A percentile compares a stretch with the other conserved stretches of the same genome.
Conservation (phyloP, 177 flowering plant genomes). For the Tripterygium wilfordii region DNA sequence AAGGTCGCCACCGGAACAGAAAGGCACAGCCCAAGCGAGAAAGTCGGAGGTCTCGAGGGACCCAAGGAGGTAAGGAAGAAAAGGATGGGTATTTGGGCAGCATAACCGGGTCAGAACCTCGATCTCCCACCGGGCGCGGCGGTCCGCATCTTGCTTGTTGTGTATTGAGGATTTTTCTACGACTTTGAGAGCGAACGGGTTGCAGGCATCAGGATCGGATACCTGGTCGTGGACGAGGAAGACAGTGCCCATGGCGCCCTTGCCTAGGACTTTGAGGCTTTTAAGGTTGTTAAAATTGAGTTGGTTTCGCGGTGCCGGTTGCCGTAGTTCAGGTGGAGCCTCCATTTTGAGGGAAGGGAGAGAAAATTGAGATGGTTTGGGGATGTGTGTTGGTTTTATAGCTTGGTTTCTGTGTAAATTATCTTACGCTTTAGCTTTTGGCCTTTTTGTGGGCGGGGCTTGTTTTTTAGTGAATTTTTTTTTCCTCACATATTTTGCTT, state of each 20-base stretch:
- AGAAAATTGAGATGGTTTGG: no score
- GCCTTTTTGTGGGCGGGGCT: conserved; percentile 5
- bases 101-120: conserved; percentile 50
- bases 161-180: conserved; percentile 48
- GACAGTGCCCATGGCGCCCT: conserved; percentile 95
- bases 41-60: conserved; percentile 43
- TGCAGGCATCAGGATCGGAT: conserved; percentile 28
- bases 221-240: conserved; percentile 55
- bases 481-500: no score
- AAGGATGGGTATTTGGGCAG: conserved; percentile 37
- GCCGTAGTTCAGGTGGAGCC: neutral
- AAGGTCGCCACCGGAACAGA: conserved; percentile 87
- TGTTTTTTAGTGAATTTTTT: conserved; percentile 3
- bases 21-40: conserved; percentile 78
- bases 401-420: no score
- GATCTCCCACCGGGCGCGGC: conserved; percentile 89
- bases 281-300: conserved; percentile 42
- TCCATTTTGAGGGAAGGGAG: conserved; percentile 13
- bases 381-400: conserved; percentile 7
- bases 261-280: conserved; percentile 64
- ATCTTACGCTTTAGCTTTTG: conserved; percentile 9
- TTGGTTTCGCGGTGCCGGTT: conserved; percentile 3
- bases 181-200: conserved; percentile 87
- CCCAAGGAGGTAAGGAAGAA: conserved; percentile 67
- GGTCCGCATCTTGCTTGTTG: conserved; percentile 51